A percentile compares a stretch with the other conserved stretches of the same genome.
Evolutionary conservation across 768 basidiomycete genomes (phyloP).

Genomic region (Suillus lakei): DNA sequence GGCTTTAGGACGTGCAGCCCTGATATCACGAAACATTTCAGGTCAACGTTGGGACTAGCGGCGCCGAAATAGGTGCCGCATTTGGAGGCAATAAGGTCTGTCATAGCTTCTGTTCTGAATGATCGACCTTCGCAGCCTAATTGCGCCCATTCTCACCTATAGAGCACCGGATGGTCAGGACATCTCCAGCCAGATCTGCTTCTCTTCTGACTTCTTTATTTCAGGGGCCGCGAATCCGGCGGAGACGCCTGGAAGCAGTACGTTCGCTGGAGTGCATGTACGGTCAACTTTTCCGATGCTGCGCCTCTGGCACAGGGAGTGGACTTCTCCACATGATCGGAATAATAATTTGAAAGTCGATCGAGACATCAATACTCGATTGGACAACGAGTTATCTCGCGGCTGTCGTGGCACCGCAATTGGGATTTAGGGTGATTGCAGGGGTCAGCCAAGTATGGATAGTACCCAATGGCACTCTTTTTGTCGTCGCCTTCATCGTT

Average conservation of each 20-base stretch:
- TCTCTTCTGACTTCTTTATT: constrained; percentile 25
- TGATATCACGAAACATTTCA: constrained; percentile 23
- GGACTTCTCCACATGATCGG: constrained; percentile 60
- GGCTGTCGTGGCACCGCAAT: constrained; percentile 6
- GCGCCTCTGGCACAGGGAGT: constrained; percentile 95
- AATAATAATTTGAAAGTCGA: constrained; percentile 9
- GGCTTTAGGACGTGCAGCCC: constrained; percentile 8
- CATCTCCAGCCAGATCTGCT: constrained; percentile 28
- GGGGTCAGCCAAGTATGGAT: constrained; percentile 15
- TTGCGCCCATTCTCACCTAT: constrained; percentile 19
- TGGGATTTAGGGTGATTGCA: constrained; percentile 17
- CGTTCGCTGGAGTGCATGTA: constrained; percentile 90
- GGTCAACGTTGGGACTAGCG: constrained; percentile 72
- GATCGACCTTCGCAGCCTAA: constrained; percentile 21
- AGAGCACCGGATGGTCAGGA: constrained; percentile 82
- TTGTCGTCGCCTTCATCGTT: constrained; percentile 5
- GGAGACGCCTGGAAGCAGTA: constrained; percentile 99
- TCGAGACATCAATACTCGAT: constrained; percentile 1
- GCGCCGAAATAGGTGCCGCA: constrained; percentile 81
- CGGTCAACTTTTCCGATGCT: constrained; percentile 90
- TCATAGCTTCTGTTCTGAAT: constrained; percentile 18
- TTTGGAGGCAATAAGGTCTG: constrained; percentile 93
- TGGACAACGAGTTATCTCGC: constrained; percentile 5
- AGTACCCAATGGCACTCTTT: constrained; percentile 13
- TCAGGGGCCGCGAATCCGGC: constrained; percentile 93